Base-by-base conservation (phyloP, 331 rosid genomes). In the Telfairia occidentalis region DNA sequence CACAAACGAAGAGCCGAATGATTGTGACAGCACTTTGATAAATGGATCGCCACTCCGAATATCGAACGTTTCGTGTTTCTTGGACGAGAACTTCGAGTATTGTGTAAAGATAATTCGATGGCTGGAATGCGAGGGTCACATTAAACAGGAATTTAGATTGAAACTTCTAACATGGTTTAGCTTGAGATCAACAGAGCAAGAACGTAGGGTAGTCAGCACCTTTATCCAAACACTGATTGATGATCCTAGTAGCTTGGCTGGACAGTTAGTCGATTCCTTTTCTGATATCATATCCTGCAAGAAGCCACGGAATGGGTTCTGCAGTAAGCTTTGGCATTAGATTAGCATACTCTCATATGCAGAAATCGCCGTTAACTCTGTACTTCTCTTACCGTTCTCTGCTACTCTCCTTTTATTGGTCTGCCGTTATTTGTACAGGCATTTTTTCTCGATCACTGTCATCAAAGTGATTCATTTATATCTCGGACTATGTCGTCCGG, bases 111-210 rank as follows among this genome's bases (percentile, higher is more conserved):
- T 92, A 24, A 95, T 95, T 66, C 92, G 99, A 45, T 89, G 92
- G 97, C 96, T 95, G 76, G 99, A 95, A 86, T 95, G 99, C 40
- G 91, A 92, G 80, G 91, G 99, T 73, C 97, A 95, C 83, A 86
- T 95, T 63, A 89, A 89, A 53, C 92, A 87, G 70, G 99, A 95
- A 67, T 95, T 95, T 76, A 86, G 99, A 79, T 79, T 95, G 90
- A 92, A 92, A 79, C 86, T 95, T 85, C 87, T 95, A 82, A 95
- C 99, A 65, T 95, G 99, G 97, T 95, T 95, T 85, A 95, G 99
- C 85, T 87, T 95, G 91, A 92, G 99, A 85, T 87, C 99, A 29
- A 86, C 97, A 3, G 97, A 95, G 74, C 97, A 95, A 88, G 97
- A 95, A 77, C 97, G 97, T 40, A 86, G 97, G 86, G 96, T 95